Percentiles rank a stretch among this genome's conserved stretches.
phyloP scores from a whole-genome alignment of 169 alveolate genomes.

The Plasmodium berghei region DNA sequence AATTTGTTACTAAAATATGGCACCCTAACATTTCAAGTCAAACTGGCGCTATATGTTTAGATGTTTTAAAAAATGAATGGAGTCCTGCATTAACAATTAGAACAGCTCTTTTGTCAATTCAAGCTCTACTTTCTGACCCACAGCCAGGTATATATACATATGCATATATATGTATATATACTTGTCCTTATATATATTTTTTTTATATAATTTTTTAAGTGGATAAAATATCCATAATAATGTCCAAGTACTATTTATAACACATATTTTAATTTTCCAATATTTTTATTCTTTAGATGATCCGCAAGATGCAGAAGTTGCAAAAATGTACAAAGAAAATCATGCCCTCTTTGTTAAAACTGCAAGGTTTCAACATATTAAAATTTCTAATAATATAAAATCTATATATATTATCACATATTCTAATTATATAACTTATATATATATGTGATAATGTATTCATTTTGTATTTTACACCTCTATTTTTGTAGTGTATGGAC shows the following conservation, averaged over 20 bases:
- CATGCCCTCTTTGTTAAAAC: constrained; percentile 83
- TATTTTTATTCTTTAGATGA: constrained; percentile 78
- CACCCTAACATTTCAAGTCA: constrained; percentile 96
- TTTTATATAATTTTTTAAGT: too few relatives aligned
- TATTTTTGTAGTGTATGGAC: constrained; percentile 82
- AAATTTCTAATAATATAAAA: neutral
- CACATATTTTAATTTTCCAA: too few relatives aligned
- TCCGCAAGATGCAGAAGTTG: constrained; percentile 94
- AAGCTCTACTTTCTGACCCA: constrained; percentile 89
- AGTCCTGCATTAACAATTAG: constrained; percentile 97
- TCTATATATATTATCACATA: neutral
- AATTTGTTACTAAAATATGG: constrained; percentile 96
- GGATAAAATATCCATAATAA: too few relatives aligned
- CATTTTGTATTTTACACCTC: neutral
- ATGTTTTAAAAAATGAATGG: constrained; percentile 96
- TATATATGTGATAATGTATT: neutral
- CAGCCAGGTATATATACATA: constrained; percentile 84
- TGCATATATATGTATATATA: neutral
- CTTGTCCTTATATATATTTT: neutral
- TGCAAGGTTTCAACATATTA: constrained; percentile 81
- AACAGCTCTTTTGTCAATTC: constrained; percentile 94
- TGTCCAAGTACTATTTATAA: too few relatives aligned
- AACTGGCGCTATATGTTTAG: constrained; percentile 97
- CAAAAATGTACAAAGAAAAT: constrained; percentile 88
- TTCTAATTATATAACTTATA: neutral